These are phyloP conservation scores for Triadica sebifera DNA, from an alignment of 345 rosid species.

Conservation along the genomic window DNA sequence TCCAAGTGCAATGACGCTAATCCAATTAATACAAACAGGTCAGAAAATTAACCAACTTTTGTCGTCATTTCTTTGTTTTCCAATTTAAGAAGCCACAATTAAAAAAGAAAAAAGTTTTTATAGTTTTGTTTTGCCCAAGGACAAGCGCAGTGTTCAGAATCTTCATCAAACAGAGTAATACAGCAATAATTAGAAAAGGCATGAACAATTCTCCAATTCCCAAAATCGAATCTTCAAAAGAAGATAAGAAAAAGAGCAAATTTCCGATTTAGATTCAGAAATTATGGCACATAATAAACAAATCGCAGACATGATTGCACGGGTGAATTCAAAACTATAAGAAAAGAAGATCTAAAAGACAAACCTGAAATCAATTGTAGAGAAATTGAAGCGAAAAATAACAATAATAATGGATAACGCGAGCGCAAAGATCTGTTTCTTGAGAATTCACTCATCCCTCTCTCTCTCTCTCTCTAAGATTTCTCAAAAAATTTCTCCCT, in stretches of 20 bases:
- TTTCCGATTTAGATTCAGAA: neutral
- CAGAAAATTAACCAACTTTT: neutral
- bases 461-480: slow-evolving; percentile 11
- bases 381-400: slow-evolving; percentile 43
- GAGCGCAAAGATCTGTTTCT: slow-evolving; percentile 34
- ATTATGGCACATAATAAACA: neutral
- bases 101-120: neutral
- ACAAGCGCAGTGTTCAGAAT: neutral
- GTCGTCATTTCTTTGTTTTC: neutral
- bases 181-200: neutral
- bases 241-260: neutral
- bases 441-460: slow-evolving; percentile 33
- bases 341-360: slow-evolving; percentile 35
- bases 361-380: slow-evolving; percentile 58
- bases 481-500: neutral
- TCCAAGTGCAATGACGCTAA: neutral
- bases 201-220: neutral
- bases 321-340: neutral
- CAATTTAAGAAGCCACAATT: neutral
- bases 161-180: neutral
- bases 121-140: no score
- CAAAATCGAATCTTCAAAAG: neutral
- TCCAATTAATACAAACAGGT: neutral
- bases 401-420: slow-evolving; percentile 16
- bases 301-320: neutral